Conservation (phyloP, 768 basidiomycete genomes). For the Russula emetica region DNA sequence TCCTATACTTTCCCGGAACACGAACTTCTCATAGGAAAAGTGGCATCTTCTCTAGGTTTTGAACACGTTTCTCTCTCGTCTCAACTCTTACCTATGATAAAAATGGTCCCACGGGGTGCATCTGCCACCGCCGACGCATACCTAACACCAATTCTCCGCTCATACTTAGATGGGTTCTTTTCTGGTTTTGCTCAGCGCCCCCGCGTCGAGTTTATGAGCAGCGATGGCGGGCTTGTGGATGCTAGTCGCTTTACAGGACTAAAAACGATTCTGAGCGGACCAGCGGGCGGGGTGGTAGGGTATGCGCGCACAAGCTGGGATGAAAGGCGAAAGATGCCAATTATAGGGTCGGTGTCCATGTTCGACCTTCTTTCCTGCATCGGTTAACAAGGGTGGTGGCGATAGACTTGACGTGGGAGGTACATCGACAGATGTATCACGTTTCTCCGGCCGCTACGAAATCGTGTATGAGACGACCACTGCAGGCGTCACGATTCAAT, state of each 20-base stretch:
- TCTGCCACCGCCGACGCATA: constrained; percentile 95
- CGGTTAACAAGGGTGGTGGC: background rate
- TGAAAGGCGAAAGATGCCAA: constrained; percentile 57
- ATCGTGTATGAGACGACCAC: constrained; percentile 95
- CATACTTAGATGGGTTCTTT: constrained; percentile 91
- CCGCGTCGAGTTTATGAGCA: constrained; percentile 93
- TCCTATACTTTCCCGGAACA: constrained; percentile 91
- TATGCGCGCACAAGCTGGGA: constrained; percentile 94
- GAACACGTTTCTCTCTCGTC: constrained; percentile 85
- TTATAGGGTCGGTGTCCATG: constrained; percentile 66
- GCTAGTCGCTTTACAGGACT: constrained; percentile 83
- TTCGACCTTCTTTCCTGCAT: background rate
- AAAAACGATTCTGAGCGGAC: constrained; percentile 89
- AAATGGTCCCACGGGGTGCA: constrained; percentile 88
- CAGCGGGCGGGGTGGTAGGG: constrained; percentile 94
- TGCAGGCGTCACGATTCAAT: constrained; percentile 88
- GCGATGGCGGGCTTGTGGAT: constrained; percentile 83
- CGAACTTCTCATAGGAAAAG: constrained; percentile 62
- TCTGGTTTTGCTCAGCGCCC: constrained; percentile 72
- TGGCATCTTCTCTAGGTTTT: constrained; percentile 84
- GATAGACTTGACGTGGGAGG: constrained; percentile 86
- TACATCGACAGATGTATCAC: constrained; percentile 92
- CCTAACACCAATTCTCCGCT: constrained; percentile 79
- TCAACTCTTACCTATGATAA: constrained; percentile 88
- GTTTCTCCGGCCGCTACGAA: constrained; percentile 88